Evolutionary conservation across 1,284 basidiomycete genomes (phyloP).

Genomic region (Fomitopsis pinicola): DNA sequence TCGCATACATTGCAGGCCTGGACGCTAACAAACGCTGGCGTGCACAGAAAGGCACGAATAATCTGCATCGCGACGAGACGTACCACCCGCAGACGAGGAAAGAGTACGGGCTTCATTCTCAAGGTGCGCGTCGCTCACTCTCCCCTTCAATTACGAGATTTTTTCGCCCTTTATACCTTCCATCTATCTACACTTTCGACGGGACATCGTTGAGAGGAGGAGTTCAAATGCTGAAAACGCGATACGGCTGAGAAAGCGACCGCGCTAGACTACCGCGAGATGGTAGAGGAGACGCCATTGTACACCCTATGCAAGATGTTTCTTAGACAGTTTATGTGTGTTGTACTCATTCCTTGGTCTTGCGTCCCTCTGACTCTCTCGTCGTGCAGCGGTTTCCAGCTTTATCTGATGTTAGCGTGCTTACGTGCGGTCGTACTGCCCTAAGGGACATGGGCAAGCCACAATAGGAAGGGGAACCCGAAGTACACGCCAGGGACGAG

Average conservation of each 20-base stretch:
- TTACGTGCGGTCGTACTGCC: neutral
- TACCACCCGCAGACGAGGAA: slow-evolving; percentile 29
- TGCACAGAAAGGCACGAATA: slow-evolving; percentile 28
- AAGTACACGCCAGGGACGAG: slow-evolving; percentile 31
- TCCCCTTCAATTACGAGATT: no score
- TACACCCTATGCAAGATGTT: slow-evolving; percentile 51
- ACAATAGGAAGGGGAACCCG: slow-evolving; percentile 32
- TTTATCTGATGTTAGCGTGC: slow-evolving; percentile 29
- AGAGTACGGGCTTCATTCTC: slow-evolving; percentile 28
- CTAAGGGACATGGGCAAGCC: slow-evolving; percentile 8
- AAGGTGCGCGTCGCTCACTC: neutral
- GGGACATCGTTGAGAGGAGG: no score
- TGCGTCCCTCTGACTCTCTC: slow-evolving; percentile 20
- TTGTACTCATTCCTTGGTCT: slow-evolving; percentile 2
- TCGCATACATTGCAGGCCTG: no score
- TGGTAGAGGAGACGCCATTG: slow-evolving; percentile 49
- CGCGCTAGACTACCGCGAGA: slow-evolving; percentile 29
- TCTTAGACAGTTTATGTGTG: slow-evolving; percentile 43
- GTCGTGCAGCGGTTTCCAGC: slow-evolving; percentile 28
- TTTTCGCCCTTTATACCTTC: no score
- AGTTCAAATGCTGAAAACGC: no score
- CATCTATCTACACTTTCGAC: no score
- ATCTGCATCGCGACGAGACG: slow-evolving; percentile 31
- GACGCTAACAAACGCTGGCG: no score
- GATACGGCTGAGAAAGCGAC: slow-evolving; percentile 13